Conservation (phyloP, 139 green algal genomes). For the Chlorella sp. region DNA sequence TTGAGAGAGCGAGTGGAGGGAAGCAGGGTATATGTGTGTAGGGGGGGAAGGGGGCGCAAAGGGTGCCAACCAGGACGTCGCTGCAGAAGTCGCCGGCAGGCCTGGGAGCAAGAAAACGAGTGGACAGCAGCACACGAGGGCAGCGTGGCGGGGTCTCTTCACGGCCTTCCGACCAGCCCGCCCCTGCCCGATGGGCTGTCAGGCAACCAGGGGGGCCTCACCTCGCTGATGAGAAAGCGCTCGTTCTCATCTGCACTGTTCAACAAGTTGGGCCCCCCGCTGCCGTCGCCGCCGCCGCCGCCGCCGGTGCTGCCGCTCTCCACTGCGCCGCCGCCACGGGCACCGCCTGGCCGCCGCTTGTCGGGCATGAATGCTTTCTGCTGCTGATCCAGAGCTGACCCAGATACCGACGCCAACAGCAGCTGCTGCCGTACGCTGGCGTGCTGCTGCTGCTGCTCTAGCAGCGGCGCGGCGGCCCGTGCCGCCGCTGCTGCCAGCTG, state of each 20-base stretch:
- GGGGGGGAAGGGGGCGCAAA: too few relatives aligned
- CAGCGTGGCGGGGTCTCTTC: not conserved
- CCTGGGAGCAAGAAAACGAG: too few relatives aligned
- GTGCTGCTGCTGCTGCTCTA: slow-evolving; percentile 3
- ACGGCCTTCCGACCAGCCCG: not conserved
- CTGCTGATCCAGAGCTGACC: not conserved
- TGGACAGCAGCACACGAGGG: not conserved
- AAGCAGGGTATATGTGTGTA: too few relatives aligned
- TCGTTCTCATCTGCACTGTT: slow-evolving; percentile 41
- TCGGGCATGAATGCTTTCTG: slow-evolving; percentile 28
- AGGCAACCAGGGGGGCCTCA: slow-evolving; percentile 10
- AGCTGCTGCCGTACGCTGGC: not conserved
- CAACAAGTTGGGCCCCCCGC: not conserved
- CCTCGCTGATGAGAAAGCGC: slow-evolving; percentile 79
- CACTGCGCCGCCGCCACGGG: not conserved
- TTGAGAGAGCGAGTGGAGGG: too few relatives aligned
- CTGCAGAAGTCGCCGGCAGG: too few relatives aligned
- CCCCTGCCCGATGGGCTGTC: not conserved
- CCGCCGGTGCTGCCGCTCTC: not conserved
- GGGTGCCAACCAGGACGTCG: too few relatives aligned
- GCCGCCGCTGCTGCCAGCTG: slow-evolving; percentile 7
- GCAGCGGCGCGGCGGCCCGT: not conserved
- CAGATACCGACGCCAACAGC: slow-evolving; percentile 29
- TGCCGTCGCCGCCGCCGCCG: not conserved
- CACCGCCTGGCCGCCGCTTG: not conserved